Percentiles rank a stretch among this genome's conserved stretches.
phyloP scores from a whole-genome alignment of 805 yeast genomes.

The Wickerhamiella bombiphila region DNA sequence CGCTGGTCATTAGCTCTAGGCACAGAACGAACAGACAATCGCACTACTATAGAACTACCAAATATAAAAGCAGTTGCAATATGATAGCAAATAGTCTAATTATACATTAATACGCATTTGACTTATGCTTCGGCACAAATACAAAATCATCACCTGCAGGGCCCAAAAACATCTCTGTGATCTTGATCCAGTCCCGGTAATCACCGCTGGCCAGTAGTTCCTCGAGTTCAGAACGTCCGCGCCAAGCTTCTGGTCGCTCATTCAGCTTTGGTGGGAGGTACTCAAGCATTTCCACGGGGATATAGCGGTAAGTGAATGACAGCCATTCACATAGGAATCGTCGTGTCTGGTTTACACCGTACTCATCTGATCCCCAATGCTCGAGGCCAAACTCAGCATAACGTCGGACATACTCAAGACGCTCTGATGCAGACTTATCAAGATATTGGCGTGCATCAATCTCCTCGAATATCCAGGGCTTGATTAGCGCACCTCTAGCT shows the following conservation, averaged over 20 bases:
- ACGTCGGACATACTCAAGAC: slow-evolving; percentile 57
- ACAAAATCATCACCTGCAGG: slow-evolving; percentile 60
- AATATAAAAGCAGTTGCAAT: no score
- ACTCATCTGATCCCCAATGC: slow-evolving; percentile 97
- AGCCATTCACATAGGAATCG: slow-evolving; percentile 87
- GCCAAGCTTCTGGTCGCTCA: slow-evolving; percentile 89
- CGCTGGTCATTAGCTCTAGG: no score
- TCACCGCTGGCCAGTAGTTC: slow-evolving; percentile 75
- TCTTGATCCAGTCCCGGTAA: slow-evolving; percentile 88
- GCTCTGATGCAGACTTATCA: slow-evolving; percentile 81
- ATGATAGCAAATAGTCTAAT: background rate
- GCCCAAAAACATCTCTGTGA: slow-evolving; percentile 90
- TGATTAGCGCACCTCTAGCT: slow-evolving; percentile 93
- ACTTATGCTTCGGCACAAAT: slow-evolving; percentile 88
- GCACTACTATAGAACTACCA: no score
- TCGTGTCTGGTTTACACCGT: slow-evolving; percentile 77
- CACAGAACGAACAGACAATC: no score
- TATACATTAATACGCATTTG: slow-evolving; percentile 48
- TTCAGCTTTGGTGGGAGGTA: slow-evolving; percentile 76
- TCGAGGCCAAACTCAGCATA: slow-evolving; percentile 73
- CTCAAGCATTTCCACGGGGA: slow-evolving; percentile 88
- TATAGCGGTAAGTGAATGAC: slow-evolving; percentile 84
- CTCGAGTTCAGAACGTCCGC: slow-evolving; percentile 84
- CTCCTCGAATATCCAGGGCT: slow-evolving; percentile 98
- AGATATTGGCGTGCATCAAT: slow-evolving; percentile 75